phyloP scores from a whole-genome alignment of 306 rosid species.

The Quercus rubra region DNA sequence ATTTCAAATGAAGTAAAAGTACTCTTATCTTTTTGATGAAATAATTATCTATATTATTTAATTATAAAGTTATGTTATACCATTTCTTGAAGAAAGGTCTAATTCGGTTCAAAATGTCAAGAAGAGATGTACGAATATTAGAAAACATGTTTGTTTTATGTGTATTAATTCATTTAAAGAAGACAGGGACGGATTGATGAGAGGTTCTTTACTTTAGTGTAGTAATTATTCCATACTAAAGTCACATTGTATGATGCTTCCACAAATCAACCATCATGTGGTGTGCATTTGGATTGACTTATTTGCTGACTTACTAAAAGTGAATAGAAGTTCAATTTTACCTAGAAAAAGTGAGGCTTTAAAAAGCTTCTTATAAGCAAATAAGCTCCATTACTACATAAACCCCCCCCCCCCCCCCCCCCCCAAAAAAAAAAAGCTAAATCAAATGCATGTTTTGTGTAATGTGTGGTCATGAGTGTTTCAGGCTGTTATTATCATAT shows the following conservation, averaged over 20 bases:
- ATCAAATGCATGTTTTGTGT: not conserved
- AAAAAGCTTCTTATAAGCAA: too few species aligned
- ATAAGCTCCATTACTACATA: too few species aligned
- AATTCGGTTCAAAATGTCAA: not conserved
- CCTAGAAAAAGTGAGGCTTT: too few species aligned
- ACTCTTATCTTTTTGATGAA: not conserved
- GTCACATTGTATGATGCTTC: not conserved
- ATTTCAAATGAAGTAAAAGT: not conserved
- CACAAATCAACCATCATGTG: not conserved
- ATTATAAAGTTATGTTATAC: not conserved
- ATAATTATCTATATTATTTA: not conserved
- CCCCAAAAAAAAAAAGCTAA: too few species aligned
- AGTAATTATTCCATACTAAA: not conserved
- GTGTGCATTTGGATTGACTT: too few species aligned
- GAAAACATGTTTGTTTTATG: not conserved
- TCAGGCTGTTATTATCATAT: not conserved
- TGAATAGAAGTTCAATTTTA: too few species aligned
- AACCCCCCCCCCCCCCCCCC: too few species aligned
- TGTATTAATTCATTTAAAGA: not conserved
- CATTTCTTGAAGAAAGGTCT: not conserved
- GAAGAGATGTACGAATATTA: too few species aligned
- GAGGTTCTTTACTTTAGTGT: not conserved
- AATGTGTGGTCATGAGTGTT: not conserved
- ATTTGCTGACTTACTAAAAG: too few species aligned
- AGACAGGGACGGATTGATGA: not conserved